These are phyloP conservation scores for Syzygium jambos DNA, from an alignment of 345 rosid genomes.

Conservation along the genomic window DNA sequence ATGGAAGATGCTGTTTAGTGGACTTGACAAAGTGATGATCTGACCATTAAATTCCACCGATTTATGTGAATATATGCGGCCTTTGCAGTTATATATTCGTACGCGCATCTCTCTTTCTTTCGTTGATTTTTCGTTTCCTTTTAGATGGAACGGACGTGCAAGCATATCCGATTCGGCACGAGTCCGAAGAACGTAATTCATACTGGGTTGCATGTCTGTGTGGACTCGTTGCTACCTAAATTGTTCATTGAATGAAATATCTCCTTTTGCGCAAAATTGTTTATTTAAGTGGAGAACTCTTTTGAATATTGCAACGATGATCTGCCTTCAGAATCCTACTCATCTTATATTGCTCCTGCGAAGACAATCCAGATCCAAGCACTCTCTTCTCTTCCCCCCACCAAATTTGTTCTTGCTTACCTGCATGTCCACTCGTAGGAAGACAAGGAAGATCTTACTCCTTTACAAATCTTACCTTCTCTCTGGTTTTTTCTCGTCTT, in stretches of 20 bases:
- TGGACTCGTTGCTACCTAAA: background rate
- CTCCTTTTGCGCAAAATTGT: background rate
- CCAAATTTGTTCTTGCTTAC: background rate
- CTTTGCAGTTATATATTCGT: background rate
- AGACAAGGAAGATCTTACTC: background rate
- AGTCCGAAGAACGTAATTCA: background rate
- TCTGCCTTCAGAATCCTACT: background rate
- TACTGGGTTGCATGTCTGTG: background rate
- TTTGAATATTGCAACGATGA: background rate
- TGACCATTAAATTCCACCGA: background rate
- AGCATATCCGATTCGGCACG: background rate
- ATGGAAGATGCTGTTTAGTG: background rate
- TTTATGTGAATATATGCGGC: background rate
- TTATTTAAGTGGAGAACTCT: background rate
- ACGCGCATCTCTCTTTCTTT: too few relatives aligned
- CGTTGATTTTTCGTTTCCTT: background rate
- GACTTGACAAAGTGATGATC: background rate
- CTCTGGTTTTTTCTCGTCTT: background rate
- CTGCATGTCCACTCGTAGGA: background rate
- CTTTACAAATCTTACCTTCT: background rate
- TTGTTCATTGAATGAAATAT: background rate
- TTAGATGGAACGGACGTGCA: background rate
- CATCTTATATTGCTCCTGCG: background rate
- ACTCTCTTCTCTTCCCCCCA: background rate
- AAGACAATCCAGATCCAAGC: background rate